Evolutionary conservation across 169 alveolate species (phyloP).

Genomic region (Amoebophrya sp.): DNA sequence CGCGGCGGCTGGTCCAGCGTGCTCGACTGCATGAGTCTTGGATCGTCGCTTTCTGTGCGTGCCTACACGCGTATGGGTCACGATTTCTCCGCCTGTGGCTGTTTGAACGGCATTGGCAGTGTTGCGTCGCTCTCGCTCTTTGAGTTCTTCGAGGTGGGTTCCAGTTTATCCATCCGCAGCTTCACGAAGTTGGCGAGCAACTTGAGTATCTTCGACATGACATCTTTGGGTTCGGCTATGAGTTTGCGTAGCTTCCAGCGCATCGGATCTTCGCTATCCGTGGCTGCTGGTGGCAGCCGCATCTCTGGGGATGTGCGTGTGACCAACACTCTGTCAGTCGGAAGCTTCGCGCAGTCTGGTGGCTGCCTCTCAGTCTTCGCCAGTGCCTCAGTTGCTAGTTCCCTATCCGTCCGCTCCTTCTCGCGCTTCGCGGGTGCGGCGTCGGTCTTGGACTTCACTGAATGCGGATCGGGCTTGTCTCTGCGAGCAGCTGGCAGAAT

Average conservation of each 20-base stretch:
- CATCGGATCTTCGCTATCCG: not conserved
- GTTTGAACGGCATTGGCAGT: not conserved
- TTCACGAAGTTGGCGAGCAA: not conserved
- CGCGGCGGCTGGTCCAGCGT: not conserved
- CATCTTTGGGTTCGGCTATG: not conserved
- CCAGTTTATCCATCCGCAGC: slow-evolving; percentile 6
- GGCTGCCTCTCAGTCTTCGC: not conserved
- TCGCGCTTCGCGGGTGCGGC: not conserved
- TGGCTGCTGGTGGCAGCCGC: not conserved
- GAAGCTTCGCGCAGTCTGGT: not conserved
- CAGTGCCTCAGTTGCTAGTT: not conserved
- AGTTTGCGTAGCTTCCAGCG: slow-evolving; percentile 15
- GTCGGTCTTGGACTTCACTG: not conserved
- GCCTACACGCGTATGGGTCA: slow-evolving; percentile 12
- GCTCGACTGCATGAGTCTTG: not conserved
- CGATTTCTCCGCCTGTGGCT: not conserved
- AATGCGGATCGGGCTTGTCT: not conserved
- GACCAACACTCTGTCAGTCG: not conserved
- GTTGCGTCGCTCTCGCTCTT: not conserved
- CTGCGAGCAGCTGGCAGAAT: not conserved
- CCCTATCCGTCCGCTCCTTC: not conserved
- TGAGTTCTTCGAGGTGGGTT: not conserved
- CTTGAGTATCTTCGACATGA: not conserved
- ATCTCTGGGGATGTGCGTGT: not conserved
- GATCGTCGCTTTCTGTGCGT: not conserved